Evolutionary conservation across 2,329 filamentous ascomycete species (phyloP).

Genomic region (Aureobasidium vineae): DNA sequence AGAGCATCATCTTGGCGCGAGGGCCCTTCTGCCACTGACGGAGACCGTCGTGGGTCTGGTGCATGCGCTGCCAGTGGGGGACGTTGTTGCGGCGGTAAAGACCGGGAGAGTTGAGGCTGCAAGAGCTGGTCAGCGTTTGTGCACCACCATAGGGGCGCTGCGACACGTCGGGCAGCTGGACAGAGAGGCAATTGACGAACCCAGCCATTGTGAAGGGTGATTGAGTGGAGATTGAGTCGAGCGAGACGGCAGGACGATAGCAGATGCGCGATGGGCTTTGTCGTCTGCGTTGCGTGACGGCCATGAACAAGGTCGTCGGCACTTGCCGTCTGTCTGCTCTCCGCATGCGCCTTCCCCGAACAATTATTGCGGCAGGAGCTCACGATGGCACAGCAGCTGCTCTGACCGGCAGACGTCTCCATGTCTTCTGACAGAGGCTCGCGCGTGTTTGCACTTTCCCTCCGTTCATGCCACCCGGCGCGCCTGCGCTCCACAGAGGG

Average conservation of each 20-base stretch:
- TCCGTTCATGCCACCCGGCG: constrained; percentile 44
- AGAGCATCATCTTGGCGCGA: constrained; percentile 63
- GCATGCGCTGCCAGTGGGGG: constrained; percentile 69
- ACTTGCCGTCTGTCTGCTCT: background rate
- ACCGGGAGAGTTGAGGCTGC: constrained; percentile 35
- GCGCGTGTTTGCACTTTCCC: constrained; percentile 7
- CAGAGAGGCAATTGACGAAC: constrained; percentile 37
- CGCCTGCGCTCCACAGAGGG: constrained; percentile 44
- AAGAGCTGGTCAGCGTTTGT: constrained; percentile 12
- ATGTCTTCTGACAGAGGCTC: constrained; percentile 40
- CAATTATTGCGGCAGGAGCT: background rate
- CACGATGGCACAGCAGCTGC: constrained; percentile 16
- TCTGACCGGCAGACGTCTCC: constrained; percentile 26
- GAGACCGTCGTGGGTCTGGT: constrained; percentile 70
- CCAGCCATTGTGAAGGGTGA: constrained; percentile 45
- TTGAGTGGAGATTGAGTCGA: constrained; percentile 30
- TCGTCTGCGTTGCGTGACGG: constrained; percentile 9
- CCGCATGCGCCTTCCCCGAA: background rate
- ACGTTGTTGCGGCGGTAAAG: constrained; percentile 75
- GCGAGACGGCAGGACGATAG: background rate
- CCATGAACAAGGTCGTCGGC: background rate
- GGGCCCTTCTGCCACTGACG: constrained; percentile 73
- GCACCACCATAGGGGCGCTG: background rate
- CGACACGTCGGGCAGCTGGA: background rate
- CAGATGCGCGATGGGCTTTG: background rate